phyloP scores from a whole-genome alignment of 2,329 filamentous ascomycete species.

The Pestalotiopsis fici region DNA sequence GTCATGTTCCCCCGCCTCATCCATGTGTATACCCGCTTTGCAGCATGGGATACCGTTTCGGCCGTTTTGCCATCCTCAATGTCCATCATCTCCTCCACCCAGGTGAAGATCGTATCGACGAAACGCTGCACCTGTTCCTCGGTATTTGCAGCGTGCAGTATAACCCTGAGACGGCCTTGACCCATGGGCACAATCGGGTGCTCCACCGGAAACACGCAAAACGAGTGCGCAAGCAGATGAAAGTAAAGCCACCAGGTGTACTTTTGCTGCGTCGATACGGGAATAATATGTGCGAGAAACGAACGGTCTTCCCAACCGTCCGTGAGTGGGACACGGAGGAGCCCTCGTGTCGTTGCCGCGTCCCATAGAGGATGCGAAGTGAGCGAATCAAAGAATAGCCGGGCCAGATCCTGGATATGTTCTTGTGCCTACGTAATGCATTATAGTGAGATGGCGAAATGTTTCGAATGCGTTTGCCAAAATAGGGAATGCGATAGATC shows the following conservation, averaged over 20 bases:
- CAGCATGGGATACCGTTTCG: conserved; percentile 16
- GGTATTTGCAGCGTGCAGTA: conserved; percentile 42
- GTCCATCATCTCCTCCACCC: conserved; percentile 31
- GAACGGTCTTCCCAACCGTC: conserved; percentile 25
- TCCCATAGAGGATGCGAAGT: conserved; percentile 22
- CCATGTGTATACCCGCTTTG: conserved; percentile 18
- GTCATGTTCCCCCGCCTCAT: neutral
- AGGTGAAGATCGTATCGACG: conserved; percentile 27
- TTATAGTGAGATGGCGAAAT: neutral
- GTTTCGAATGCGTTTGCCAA: neutral
- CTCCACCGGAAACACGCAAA: conserved; percentile 30
- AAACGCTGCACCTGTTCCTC: conserved; percentile 32
- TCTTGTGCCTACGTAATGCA: conserved; percentile 15
- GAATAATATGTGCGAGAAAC: conserved; percentile 28
- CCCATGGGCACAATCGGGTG: conserved; percentile 41
- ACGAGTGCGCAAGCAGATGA: conserved; percentile 21
- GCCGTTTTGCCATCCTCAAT: conserved; percentile 20
- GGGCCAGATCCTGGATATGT: conserved; percentile 23
- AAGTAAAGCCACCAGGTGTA: conserved; percentile 23
- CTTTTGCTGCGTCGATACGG: conserved; percentile 25
- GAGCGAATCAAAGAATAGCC: conserved; percentile 26
- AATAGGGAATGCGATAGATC: neutral
- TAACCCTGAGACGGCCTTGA: conserved; percentile 36
- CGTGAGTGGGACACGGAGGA: conserved; percentile 27
- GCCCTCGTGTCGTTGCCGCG: conserved; percentile 20